phyloP scores from a whole-genome alignment of 805 yeast genomes.

The Candida broadrunensis region DNA sequence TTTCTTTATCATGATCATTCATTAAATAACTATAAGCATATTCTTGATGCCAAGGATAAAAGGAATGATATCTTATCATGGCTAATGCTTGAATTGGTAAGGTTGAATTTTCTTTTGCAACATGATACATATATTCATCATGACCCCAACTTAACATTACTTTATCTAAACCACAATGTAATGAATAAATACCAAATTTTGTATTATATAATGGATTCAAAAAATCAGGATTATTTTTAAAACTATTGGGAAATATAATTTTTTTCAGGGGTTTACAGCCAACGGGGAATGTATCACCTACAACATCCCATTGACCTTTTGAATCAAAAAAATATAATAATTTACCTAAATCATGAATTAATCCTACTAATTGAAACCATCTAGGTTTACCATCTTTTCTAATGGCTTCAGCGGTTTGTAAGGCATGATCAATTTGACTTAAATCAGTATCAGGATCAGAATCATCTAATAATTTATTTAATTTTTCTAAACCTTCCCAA shows the following conservation, averaged over 20 bases:
- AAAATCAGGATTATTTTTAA: slow-evolving; percentile 58
- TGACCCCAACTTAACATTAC: slow-evolving; percentile 80
- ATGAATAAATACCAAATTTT: slow-evolving; percentile 63
- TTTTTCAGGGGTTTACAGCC: slow-evolving; percentile 64
- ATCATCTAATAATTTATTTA: slow-evolving; percentile 64
- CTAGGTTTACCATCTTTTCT: slow-evolving; percentile 64
- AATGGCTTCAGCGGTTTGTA: slow-evolving; percentile 75
- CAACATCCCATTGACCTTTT: slow-evolving; percentile 78
- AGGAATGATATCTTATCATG: slow-evolving; percentile 73
- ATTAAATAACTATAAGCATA: slow-evolving; percentile 61
- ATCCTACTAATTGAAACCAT: slow-evolving; percentile 74
- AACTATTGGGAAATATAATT: slow-evolving; percentile 59
- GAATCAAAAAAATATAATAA: slow-evolving; percentile 67
- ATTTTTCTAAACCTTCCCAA: slow-evolving; percentile 66
- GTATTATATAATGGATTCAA: slow-evolving; percentile 62
- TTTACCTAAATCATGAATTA: slow-evolving; percentile 71
- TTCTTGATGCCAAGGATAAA: slow-evolving; percentile 76
- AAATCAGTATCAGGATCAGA: slow-evolving; percentile 75
- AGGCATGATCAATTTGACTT: slow-evolving; percentile 71
- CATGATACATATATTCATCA: slow-evolving; percentile 74
- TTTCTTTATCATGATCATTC: slow-evolving; percentile 59
- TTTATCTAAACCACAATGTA: slow-evolving; percentile 63
- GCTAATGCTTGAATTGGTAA: slow-evolving; percentile 67
- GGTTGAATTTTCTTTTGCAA: slow-evolving; percentile 61
- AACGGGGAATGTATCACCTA: slow-evolving; percentile 75